Evolutionary conservation across 306 rosid genomes (phyloP).

Genomic region (Spatholobus suberectus): DNA sequence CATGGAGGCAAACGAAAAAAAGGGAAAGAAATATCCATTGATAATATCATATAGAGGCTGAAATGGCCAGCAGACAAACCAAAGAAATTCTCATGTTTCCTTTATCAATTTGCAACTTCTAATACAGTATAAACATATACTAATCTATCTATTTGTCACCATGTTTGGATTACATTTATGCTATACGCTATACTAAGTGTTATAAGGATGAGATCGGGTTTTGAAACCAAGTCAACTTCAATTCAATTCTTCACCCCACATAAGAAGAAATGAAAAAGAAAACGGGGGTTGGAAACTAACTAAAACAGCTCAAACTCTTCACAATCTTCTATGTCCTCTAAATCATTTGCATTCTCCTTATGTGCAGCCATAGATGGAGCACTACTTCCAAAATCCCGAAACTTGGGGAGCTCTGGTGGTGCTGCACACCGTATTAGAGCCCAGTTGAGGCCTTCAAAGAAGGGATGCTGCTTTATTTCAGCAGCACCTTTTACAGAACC

Average conservation of each 20-base stretch:
- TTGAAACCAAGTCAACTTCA: slow-evolving; percentile 42
- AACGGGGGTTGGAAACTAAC: slow-evolving; percentile 27
- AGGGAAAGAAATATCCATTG: slow-evolving; percentile 2
- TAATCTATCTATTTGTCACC: slow-evolving; percentile 59
- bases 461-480: slow-evolving; percentile 91
- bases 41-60: slow-evolving; percentile 16
- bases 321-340: slow-evolving; percentile 64
- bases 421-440: slow-evolving; percentile 91
- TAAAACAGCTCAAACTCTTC: slow-evolving; percentile 86
- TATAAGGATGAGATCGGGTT: slow-evolving; percentile 38
- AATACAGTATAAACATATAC: slow-evolving; percentile 66
- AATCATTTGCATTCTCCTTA: slow-evolving; percentile 61
- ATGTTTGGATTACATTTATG: slow-evolving; percentile 55
- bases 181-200: slow-evolving; percentile 64
- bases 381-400: slow-evolving; percentile 56
- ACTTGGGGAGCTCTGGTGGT: slow-evolving; percentile 90
- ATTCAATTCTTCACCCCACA: slow-evolving; percentile 32
- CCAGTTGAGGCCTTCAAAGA: slow-evolving; percentile 97
- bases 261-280: slow-evolving; percentile 35
- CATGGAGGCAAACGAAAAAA: slow-evolving; percentile 1
- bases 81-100: slow-evolving; percentile 37
- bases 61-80: slow-evolving; percentile 15
- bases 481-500: slow-evolving; percentile 95
- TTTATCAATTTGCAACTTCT: slow-evolving; percentile 54
- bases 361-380: slow-evolving; percentile 50